These are phyloP conservation scores for Phlegmacium glaucopus DNA, from an alignment of 768 basidiomycete species.

Conservation along the genomic window DNA sequence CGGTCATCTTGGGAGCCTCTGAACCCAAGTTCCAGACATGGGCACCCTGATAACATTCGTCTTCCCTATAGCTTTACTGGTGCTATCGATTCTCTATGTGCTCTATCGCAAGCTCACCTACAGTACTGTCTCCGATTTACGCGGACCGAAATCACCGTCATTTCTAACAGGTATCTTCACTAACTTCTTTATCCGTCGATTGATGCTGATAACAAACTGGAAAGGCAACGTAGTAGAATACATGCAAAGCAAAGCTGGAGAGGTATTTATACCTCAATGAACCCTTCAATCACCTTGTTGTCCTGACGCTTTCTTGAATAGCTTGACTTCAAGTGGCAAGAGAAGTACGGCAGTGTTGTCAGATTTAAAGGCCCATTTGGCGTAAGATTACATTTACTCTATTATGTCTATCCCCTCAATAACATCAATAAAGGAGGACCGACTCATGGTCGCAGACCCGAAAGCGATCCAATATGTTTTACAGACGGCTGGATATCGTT, in stretches of 20 bases:
- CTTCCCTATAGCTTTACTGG: background rate
- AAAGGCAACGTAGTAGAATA: conserved; percentile 28
- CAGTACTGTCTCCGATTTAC: conserved; percentile 30
- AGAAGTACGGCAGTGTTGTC: conserved; percentile 38
- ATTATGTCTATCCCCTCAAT: background rate
- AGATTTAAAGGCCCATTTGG: conserved; percentile 35
- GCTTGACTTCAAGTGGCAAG: conserved; percentile 44
- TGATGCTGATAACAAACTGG: background rate
- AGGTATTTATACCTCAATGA: conserved; percentile 15
- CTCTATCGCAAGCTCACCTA: no score
- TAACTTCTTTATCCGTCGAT: background rate
- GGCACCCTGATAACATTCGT: background rate
- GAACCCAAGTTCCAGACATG: no score
- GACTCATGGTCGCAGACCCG: conserved; percentile 45
- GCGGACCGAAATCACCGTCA: conserved; percentile 32
- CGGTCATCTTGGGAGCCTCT: no score
- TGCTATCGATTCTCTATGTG: conserved; percentile 15
- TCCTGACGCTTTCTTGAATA: conserved; percentile 12
- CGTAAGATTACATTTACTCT: conserved; percentile 19
- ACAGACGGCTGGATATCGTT: conserved; percentile 40
- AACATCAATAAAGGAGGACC: conserved; percentile 32
- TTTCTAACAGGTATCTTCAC: conserved; percentile 35
- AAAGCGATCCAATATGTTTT: conserved; percentile 47
- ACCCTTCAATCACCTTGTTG: conserved; percentile 8
- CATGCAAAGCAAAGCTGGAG: conserved; percentile 31